Base-by-base conservation (phyloP, 805 yeast species). In the Vanderwaltozyma yarrowii region DNA sequence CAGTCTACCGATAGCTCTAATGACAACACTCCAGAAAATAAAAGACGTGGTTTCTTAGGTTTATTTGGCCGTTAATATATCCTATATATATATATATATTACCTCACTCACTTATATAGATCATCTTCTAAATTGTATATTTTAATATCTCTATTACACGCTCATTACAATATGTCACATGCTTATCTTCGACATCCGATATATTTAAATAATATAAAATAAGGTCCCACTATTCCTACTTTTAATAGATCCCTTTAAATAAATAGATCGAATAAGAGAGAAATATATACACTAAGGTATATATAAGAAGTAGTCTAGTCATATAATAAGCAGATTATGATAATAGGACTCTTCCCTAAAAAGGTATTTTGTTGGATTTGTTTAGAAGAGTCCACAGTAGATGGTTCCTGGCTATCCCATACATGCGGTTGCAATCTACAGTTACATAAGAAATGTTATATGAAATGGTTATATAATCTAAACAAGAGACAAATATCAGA, bases 41-140 rank as follows among this genome's bases (percentile, higher is more conserved):
- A 75, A 62, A 78, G 74, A 53, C 70, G 74, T 44, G 85, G 89
- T 2, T 75, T 83, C 52, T 78, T 83, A 54, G 88, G 92, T 5
- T 56, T 81, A 17, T 81, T 80, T 61, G 81, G 87, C 30, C 73
- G 78, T 44, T 60, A 46, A 36, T 19, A 30, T 20, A 13, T n/a
- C 23, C 6, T 21, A 21, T 7, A 21, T 21, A 21, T 7, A 7
- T 9, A 21, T 21, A 6, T 21, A 21, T 21, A 21, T 21, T n/a
- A n/a, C n/a, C n/a, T n/a, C n/a, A n/a, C n/a, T n/a, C n/a, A n/a
- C n/a, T n/a, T n/a, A n/a, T n/a, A n/a, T n/a, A n/a, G n/a, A n/a
- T n/a, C n/a, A n/a, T n/a, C n/a, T n/a, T n/a, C n/a, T n/a, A n/a
- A n/a, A n/a, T n/a, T n/a, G n/a, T n/a, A n/a, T n/a, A n/a, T n/a